Percentiles rank a stretch among this genome's conserved stretches.
Evolutionary conservation across 163 green algal genomes (phyloP).

Genomic region (Scenedesmus sp.): DNA sequence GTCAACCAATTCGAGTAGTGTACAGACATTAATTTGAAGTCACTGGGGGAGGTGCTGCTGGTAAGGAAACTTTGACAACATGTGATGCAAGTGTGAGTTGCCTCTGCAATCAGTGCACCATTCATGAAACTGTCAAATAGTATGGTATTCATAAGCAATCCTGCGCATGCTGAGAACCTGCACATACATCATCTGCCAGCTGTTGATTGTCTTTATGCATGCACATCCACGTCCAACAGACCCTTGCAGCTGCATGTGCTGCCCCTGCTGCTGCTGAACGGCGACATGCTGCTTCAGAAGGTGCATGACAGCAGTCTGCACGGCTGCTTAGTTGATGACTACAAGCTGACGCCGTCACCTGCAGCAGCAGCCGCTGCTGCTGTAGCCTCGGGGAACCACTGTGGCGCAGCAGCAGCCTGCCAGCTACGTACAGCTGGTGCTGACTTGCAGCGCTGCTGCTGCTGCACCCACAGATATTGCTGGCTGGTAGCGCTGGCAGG

Average conservation of each 20-base stretch:
- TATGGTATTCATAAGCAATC: not conserved
- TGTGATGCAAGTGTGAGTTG: not conserved
- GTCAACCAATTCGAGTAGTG: not conserved
- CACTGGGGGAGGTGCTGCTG: too few relatives aligned
- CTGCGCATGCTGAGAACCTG: not conserved
- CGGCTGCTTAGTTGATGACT: not conserved
- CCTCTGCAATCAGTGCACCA: not conserved
- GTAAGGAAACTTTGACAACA: not conserved
- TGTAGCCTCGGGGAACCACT: not conserved
- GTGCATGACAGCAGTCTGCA: not conserved
- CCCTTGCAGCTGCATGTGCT: not conserved
- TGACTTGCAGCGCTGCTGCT: not conserved
- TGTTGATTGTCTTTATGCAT: not conserved
- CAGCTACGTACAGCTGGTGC: not conserved
- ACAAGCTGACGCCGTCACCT: not conserved
- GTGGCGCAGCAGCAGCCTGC: not conserved
- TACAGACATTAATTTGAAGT: not conserved
- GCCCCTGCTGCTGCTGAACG: conserved; percentile 18
- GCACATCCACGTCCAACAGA: not conserved
- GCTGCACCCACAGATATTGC: not conserved
- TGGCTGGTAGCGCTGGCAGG: not conserved
- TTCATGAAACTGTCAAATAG: not conserved
- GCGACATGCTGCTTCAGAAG: not conserved
- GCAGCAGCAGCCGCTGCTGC: not conserved
- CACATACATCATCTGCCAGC: not conserved